Evolutionary conservation across 495 filamentous ascomycete species (phyloP).

Genomic region (Trichoderma asperelloides): DNA sequence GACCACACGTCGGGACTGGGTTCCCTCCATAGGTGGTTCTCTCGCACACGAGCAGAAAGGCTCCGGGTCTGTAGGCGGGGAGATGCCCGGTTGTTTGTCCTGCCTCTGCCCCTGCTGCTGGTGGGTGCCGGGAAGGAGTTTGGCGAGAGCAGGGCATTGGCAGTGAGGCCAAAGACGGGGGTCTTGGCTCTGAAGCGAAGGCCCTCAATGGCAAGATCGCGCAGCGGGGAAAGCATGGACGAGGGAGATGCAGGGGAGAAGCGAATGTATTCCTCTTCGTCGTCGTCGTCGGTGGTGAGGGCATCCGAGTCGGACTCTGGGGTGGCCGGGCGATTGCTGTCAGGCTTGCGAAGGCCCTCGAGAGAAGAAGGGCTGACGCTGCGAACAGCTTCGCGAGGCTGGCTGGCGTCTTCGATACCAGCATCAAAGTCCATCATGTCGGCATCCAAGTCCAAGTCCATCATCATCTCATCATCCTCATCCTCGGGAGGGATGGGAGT

Average conservation of each 20-base stretch:
- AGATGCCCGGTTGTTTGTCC: conserved; percentile 16
- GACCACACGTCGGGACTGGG: conserved; percentile 44
- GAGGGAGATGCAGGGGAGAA: conserved; percentile 17
- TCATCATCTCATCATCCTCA: conserved; percentile 24
- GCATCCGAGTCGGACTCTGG: conserved; percentile 23
- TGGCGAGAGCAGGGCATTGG: conserved; percentile 22
- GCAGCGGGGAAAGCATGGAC: conserved; percentile 18
- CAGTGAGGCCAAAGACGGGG: conserved; percentile 6
- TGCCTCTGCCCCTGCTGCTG: conserved; percentile 16
- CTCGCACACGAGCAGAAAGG: conserved; percentile 23
- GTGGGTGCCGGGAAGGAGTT: conserved; percentile 19
- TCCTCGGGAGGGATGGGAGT: conserved; percentile 30
- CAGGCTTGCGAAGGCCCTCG: conserved; percentile 34
- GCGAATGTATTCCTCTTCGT: conserved; percentile 33
- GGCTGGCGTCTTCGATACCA: conserved; percentile 39
- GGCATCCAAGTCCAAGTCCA: conserved; percentile 17
- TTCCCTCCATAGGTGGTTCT: conserved; percentile 38
- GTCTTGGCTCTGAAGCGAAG: conserved; percentile 4
- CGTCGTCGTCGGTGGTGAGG: conserved; percentile 23
- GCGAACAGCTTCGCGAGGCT: conserved; percentile 29
- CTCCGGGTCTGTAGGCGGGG: conserved; percentile 15
- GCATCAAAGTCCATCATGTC: conserved; percentile 39
- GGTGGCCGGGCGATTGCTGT: conserved; percentile 14
- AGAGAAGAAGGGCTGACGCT: conserved; percentile 41
- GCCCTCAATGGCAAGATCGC: conserved; percentile 15